These are phyloP conservation scores for Mayamaea pseudoterrestris DNA, from an alignment of 108 stramenopile species.

Conservation along the genomic window DNA sequence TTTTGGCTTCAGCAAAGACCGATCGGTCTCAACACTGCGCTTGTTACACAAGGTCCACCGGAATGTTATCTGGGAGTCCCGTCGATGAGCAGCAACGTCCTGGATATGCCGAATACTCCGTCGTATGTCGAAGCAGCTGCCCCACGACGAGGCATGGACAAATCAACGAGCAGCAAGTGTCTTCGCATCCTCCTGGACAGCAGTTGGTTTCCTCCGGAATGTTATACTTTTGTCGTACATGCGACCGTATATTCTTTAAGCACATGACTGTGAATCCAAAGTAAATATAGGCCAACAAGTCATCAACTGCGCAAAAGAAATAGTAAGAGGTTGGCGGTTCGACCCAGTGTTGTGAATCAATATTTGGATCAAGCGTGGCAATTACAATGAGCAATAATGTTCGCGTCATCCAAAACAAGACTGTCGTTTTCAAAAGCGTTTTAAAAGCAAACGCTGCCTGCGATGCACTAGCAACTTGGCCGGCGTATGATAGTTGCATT, in stretches of 20 bases:
- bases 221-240: conserved; percentile 6
- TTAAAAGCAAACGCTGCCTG: not conserved
- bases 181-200: conserved; percentile 7
- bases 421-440: not conserved
- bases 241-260: conserved; percentile 1
- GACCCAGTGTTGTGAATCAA: not conserved
- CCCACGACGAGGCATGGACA: conserved; percentile 5
- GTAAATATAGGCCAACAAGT: conserved; percentile 2
- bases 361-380: conserved; percentile 1
- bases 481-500: conserved; percentile 1
- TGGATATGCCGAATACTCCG: conserved; percentile 5
- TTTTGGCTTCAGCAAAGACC: too few species aligned
- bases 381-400: not conserved
- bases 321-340: conserved; percentile 4
- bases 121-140: conserved; percentile 9
- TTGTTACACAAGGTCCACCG: too few species aligned
- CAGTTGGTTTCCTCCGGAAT: conserved; percentile 7
- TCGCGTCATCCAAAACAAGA: not conserved
- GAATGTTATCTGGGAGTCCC: too few species aligned
- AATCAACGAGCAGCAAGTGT: conserved; percentile 1
- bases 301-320: conserved; percentile 2
- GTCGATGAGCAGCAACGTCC: conserved; percentile 6
- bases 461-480: not conserved
- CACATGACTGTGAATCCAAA: not conserved
- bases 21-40: too few species aligned